Evolutionary conservation across 2,329 filamentous ascomycete genomes (phyloP).

Genomic region (Pezicula radicicola): DNA sequence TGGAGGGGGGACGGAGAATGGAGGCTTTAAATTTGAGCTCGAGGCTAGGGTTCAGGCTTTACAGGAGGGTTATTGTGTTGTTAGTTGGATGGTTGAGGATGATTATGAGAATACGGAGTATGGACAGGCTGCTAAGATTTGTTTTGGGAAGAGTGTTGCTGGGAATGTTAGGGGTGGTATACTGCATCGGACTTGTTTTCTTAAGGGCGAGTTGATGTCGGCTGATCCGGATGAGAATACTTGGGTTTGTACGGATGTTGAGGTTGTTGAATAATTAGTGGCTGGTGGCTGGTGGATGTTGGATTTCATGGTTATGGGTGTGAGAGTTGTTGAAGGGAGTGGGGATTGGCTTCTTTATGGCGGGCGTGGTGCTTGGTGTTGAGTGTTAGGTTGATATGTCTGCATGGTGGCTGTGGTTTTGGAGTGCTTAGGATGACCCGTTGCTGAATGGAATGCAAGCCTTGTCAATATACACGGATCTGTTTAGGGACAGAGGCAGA

Average conservation of each 20-base stretch:
- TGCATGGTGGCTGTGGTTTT: too few species aligned
- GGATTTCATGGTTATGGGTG: too few species aligned
- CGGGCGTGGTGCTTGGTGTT: too few species aligned
- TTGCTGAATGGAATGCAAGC: too few species aligned
- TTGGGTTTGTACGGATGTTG: background rate
- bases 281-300: background rate
- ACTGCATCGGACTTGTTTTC: background rate
- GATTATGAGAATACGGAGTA: conserved; percentile 1
- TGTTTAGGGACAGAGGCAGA: too few species aligned
- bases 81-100: background rate
- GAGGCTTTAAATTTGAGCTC: background rate
- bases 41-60: background rate
- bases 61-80: background rate
- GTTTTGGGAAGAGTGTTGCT: background rate
- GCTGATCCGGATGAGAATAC: background rate
- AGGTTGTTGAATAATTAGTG: too few species aligned
- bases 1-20: too few species aligned
- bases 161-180: background rate
- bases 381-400: too few species aligned
- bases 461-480: too few species aligned
- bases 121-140: conserved; percentile 1
- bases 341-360: too few species aligned
- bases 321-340: too few species aligned
- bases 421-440: too few species aligned
- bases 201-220: background rate